Evolutionary conservation across 371 early-diverging fungal species (phyloP), one percentile per base, ranked within the genome.

Genomic region (Mucor circinelloides): DNA sequence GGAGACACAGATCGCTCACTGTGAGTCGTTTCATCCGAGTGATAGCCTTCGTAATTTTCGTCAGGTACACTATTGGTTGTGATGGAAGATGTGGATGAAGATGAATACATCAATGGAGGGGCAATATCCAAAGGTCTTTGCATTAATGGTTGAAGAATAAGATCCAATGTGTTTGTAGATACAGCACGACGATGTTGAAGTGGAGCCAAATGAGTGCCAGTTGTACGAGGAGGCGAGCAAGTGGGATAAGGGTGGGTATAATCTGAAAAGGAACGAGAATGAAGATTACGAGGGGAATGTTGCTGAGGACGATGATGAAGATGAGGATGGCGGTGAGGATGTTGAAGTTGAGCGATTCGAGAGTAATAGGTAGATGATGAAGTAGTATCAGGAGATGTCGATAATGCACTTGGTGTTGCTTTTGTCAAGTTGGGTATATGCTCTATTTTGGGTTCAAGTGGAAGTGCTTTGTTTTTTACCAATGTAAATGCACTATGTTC

Each of bases 241-340:
- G 75, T 21, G 60, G 66, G 60, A 67, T 79, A 83, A 54, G 83
- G 81, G 55, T 83, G 84, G 36, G 81, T 77, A 66, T 79, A 77
- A 62, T 83, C 81, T 36, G 84, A 83, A 46, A 68, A 79, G 21
- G 84, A 83, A 15, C 83, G 79, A n/a, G 81, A 67, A 62, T 83
- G 83, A 55, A 77, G 65, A 56, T 75, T 75, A 44, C 77, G 70
- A 55, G 78, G 73, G 19, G 76, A 66, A 23, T 40, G 36, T 36
- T 36, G 36, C 13, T 36, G 36, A 13, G 36, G 36, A 36, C 13
- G 36, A 36, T 72, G 75, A 42, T 50, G 67, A 55, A 19, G 68
- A 42, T 44, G 70, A 64, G 23, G 46, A 8, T 10, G 34, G 25
- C 30, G 61, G 44, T 60, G 61, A 55, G 21, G 66, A 28, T 10